Evolutionary conservation across 441 rosid genomes (phyloP), one percentile per base, ranked within the genome.

Genomic region (Croton setiger): DNA sequence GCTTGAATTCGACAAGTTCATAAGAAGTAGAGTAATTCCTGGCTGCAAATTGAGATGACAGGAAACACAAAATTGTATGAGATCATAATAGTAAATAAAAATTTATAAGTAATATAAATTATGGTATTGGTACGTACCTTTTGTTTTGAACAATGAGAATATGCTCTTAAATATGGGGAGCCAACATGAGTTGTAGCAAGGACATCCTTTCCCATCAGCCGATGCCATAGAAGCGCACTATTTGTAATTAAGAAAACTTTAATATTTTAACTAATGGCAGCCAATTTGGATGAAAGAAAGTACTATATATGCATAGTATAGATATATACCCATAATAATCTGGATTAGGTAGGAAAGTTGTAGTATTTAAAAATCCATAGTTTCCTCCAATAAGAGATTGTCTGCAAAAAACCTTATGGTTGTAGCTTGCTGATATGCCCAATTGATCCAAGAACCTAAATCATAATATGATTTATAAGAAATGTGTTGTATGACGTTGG

Each of bases 371-470:
- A 43, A 86, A 85, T 35, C 67, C 88, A 54, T 88, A 88, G 76
- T 86, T 88, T 65, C 91, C 91, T 15, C 93, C 93, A 60, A 86
- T 76, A n/a, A 88, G 72, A 49, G 93, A 72, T 59, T 88, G 88
- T 71, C 92, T 78, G 72, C 87, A 88, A 73, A 60, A 88, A 17
- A 83, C 89, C 78, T 85, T 83, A 35, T 85, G 86, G 58, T 80
- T 64, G 80, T 76, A 83, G 7, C 67, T 69, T 43, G 89, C 71
- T 57, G 89, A 65, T 87, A 84, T 85, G 35, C 92, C 90, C 54
- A 87, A 64, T 65, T 85, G 90, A 63, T 87, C 88, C 73, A 87
- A 35, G 53, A 78, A 87, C 89, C 91, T 86, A 41, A 44, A 10
- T 44, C 48, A 44, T 8, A 2, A 13, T 12, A 14, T 10, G 4